Conservation (phyloP, 2,329 filamentous ascomycete genomes). For the Calonectria fujianensis region DNA sequence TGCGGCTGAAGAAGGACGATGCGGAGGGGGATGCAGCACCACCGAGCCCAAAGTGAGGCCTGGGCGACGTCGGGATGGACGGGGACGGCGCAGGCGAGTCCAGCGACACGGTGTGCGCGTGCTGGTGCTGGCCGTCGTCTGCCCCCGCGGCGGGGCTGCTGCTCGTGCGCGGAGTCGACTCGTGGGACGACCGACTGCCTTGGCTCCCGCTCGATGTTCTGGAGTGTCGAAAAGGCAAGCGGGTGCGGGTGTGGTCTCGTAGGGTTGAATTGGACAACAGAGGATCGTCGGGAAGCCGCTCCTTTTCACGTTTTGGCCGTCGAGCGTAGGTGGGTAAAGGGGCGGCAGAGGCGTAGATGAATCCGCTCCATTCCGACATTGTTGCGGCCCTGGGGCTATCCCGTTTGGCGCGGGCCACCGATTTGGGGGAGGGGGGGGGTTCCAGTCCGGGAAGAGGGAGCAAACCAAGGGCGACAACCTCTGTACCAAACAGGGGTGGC, state of each 20-base stretch:
- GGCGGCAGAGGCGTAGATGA: conserved; percentile 56
- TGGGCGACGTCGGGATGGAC: conserved; percentile 45
- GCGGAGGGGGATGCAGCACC: conserved; percentile 43
- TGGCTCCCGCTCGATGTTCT: conserved; percentile 55
- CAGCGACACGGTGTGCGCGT: conserved; percentile 48
- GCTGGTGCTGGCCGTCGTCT: conserved; percentile 45
- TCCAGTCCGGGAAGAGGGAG: conserved; percentile 34
- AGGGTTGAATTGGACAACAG: conserved; percentile 46
- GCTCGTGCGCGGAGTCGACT: conserved; percentile 54
- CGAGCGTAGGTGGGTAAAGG: conserved; percentile 56
- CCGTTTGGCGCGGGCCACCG: conserved; percentile 53
- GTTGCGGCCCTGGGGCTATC: conserved; percentile 52
- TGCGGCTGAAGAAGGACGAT: conserved; percentile 47
- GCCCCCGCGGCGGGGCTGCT: conserved; percentile 56
- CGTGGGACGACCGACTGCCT: conserved; percentile 55
- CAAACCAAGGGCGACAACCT: conserved; percentile 42
- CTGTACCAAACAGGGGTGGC: conserved; percentile 49
- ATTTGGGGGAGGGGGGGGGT: conserved; percentile 38
- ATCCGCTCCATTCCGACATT: conserved; percentile 59
- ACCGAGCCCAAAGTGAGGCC: conserved; percentile 42
- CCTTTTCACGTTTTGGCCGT: conserved; percentile 54
- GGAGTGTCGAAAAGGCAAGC: conserved; percentile 49
- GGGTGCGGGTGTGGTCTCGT: conserved; percentile 47
- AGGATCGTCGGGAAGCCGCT: conserved; percentile 51
- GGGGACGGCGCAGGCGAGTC: conserved; percentile 49